A percentile compares a stretch with the other conserved stretches of the same genome.
These are phyloP conservation scores for Nitzschia palea DNA, from an alignment of 108 stramenopile genomes.

Conservation along the genomic window DNA sequence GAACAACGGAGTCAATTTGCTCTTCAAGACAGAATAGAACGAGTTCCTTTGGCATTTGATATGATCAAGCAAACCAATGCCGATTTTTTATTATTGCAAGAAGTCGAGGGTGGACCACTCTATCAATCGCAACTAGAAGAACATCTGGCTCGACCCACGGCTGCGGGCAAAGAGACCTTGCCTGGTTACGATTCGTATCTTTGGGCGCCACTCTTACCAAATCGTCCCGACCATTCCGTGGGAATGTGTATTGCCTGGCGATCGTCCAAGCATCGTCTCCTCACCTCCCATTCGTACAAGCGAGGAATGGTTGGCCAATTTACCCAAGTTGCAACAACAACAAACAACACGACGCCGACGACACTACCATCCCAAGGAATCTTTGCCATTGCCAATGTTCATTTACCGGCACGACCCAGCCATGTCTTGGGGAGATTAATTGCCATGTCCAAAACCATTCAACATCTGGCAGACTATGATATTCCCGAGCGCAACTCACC, in stretches of 20 bases:
- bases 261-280: constrained; percentile 29
- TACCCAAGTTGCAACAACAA: constrained; percentile 11
- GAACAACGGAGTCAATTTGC: constrained; percentile 13
- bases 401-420: constrained; percentile 43
- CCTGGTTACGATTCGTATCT: constrained; percentile 42
- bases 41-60: constrained; percentile 33
- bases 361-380: background rate
- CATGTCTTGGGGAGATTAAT: constrained; percentile 37
- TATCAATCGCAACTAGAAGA: background rate
- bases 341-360: background rate
- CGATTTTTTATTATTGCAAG: constrained; percentile 48
- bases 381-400: constrained; percentile 46
- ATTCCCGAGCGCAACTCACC: background rate
- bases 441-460: constrained; percentile 36
- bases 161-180: background rate
- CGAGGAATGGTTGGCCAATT: constrained; percentile 50
- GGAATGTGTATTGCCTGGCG: constrained; percentile 54
- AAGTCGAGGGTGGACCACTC: constrained; percentile 46
- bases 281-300: constrained; percentile 26
- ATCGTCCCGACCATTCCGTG: constrained; percentile 28
- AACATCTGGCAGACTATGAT: constrained; percentile 13
- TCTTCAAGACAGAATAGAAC: constrained; percentile 22
- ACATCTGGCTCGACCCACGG: background rate
- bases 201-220: constrained; percentile 34
- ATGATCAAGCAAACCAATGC: constrained; percentile 48